Evolutionary conservation across 208 protist genomes (phyloP), one percentile per base, ranked within the genome.

Genomic region (Sergeia podlipaevii): DNA sequence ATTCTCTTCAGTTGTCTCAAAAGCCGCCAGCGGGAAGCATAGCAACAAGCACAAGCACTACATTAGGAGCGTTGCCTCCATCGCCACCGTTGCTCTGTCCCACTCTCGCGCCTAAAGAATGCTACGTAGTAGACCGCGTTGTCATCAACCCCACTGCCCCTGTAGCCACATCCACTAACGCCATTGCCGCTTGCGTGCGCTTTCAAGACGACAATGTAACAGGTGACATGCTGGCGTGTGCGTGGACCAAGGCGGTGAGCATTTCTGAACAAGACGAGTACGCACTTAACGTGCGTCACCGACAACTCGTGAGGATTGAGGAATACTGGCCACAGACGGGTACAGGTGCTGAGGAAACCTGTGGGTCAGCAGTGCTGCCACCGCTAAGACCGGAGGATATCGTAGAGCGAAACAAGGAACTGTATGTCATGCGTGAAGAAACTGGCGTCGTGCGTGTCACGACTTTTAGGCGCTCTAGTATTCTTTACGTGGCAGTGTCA

Each of bases 401-500:
- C 21, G 47, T 74, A 23, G 63, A 74, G 5, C 38, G 58, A 23
- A 38, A 63, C 32, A 50, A 64, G 17, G 60, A 80, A n/a, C 50
- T 74, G 0, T 78, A 65, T 46, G 46, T 87, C 27, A 49, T 39
- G 4, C 73, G 68, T 0, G 47, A 52, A 17, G 76, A 66, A 32
- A 65, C 77, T 0, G 68, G 74, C 34, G 83, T 91, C 20, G 65
- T 87, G 38, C 60, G 44, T 39, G 47, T 83, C 13, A 62, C 42
- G 2, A 73, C 61, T 41, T 76, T 70, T 63, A 49, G 53, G 37
- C 53, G 60, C 29, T 73, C 34, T 38, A 75, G 59, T 63, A 69
- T 80, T 37, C 72, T 80, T 42, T 85, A 74, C 36, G 72, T 86
- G 27, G 71, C 79, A 8, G 21, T 91, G 18, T 66, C 63, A 13